Evolutionary conservation across 805 yeast genomes (phyloP), one percentile per base, ranked within the genome.

Genomic region (Cyberlindnera euphorbiiphila): DNA sequence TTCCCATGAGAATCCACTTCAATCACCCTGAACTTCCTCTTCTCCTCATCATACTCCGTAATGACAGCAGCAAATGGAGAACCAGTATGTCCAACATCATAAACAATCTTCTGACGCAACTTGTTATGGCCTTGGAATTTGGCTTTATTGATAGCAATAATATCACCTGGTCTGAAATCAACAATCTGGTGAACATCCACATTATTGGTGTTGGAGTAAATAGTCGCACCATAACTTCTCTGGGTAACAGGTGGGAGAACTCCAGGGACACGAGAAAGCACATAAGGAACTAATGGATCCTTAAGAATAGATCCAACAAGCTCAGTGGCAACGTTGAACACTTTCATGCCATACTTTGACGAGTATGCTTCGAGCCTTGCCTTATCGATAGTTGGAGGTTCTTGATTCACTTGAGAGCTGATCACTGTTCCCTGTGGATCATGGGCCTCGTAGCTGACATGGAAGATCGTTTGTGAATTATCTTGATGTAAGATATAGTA

Each of bases 91-190:
- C 95, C 95, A 12, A 79, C 68, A 6, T 72, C 73, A n/a, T 70
- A 57, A 2, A 69, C 51, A 16, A 78, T 73, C 62, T 82, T 81
- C 51, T 69, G 74, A 37, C 69, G 74, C 25, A 78, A 53, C 23
- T 74, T 69, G 36, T 72, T 71, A 49, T 80, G 85, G 6, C 79
- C 74, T 45, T 74, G 76, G 61, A 91, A 89, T 43, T 72, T 72
- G 6, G 87, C 96, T 39, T 78, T 78, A 51, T 80, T 74, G 45
- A 87, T 73, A 35, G 87, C 84, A 28, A 87, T 61, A 9, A 91
- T 69, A 59, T 93, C 98, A 42, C 98, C 98, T 0, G 94, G 81
- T 32, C 74, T 69, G 37, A 88, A 73, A 27, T 78, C 83, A 37
- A 77, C 87, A 21, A 62, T 51, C 47, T 73, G 78, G 12, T 69